Evolutionary conservation across 805 yeast species (phyloP).

Genomic region (Wickerhamiella qilinensis): DNA sequence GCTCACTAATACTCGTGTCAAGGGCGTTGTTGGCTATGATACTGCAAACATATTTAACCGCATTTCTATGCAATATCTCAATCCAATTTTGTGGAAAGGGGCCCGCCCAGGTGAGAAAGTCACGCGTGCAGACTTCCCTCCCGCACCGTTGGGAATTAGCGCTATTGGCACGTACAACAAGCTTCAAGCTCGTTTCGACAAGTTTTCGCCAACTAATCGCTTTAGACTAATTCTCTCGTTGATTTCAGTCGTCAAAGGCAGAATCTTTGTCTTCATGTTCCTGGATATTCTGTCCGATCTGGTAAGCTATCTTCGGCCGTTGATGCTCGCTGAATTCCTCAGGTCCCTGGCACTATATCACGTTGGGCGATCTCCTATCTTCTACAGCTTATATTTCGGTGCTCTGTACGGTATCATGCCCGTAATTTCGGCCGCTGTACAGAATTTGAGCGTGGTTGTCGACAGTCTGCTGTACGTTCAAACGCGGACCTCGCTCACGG

Average conservation of each 20-base stretch:
- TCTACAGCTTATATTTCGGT: slow-evolving; percentile 11
- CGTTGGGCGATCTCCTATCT: slow-evolving; percentile 8
- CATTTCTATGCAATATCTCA: slow-evolving; percentile 10
- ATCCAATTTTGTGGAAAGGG: slow-evolving; percentile 8
- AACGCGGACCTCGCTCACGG: slow-evolving; percentile 31
- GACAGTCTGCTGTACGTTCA: slow-evolving; percentile 8
- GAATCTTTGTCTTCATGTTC: slow-evolving; percentile 5
- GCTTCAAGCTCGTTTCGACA: slow-evolving; percentile 5
- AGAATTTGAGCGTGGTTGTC: slow-evolving; percentile 8
- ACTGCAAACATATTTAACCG: slow-evolving; percentile 11
- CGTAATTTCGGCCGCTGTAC: slow-evolving; percentile 7
- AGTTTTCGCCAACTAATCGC: background rate
- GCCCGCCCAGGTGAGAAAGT: slow-evolving; percentile 2
- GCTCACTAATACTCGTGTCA: slow-evolving; percentile 2
- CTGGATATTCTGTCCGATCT: slow-evolving; percentile 6
- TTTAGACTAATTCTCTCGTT: slow-evolving; percentile 11
- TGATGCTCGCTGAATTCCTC: slow-evolving; percentile 11
- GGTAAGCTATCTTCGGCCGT: slow-evolving; percentile 9
- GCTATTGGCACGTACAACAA: slow-evolving; percentile 8
- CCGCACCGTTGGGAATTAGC: slow-evolving; percentile 11
- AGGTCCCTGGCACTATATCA: slow-evolving; percentile 7
- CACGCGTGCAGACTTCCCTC: slow-evolving; percentile 12
- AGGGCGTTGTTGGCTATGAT: slow-evolving; percentile 7
- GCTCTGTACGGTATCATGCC: slow-evolving; percentile 12
- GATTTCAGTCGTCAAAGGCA: background rate